Percentiles rank a stretch among this genome's conserved stretches.
These are phyloP conservation scores for Leishmania tropica DNA, from an alignment of 208 protist species.

Conservation along the genomic window DNA sequence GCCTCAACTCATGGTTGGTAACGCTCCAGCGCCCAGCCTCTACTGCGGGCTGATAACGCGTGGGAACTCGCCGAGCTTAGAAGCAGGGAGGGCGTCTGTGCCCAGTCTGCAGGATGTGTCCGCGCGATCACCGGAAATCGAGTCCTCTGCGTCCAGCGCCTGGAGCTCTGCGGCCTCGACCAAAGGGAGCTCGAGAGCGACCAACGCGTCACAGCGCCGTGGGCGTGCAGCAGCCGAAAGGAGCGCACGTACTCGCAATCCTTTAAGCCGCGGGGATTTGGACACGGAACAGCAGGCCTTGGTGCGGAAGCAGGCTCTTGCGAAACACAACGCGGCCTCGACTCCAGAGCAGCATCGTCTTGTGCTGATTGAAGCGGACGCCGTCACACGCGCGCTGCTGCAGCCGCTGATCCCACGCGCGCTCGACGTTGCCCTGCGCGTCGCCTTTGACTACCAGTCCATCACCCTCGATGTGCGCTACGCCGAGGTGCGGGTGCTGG, in stretches of 20 bases:
- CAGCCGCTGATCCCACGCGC: conserved; percentile 48
- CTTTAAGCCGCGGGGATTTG: not conserved
- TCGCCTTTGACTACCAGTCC: conserved; percentile 64
- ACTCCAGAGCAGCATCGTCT: not conserved
- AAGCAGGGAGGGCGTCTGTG: not conserved
- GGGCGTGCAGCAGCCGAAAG: not conserved
- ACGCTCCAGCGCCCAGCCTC: not conserved
- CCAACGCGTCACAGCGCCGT: not conserved
- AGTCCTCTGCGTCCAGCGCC: not conserved
- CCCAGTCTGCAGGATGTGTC: not conserved
- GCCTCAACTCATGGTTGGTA: not conserved
- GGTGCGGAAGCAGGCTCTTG: not conserved
- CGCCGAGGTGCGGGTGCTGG: conserved; percentile 61
- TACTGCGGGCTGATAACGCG: not conserved
- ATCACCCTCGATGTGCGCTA: conserved; percentile 68
- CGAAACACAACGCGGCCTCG: not conserved
- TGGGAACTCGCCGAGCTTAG: not conserved
- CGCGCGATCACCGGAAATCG: not conserved
- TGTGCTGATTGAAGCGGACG: not conserved
- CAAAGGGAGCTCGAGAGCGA: not conserved
- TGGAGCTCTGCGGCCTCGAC: not conserved
- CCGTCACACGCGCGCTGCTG: conserved; percentile 35
- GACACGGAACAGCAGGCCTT: not conserved
- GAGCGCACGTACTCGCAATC: not conserved
- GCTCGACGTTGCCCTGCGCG: conserved; percentile 51